Evolutionary conservation across 148 eudicot genomes (phyloP), one percentile per base, ranked within the genome.

Genomic region (Amaranthus hypochondriacus): DNA sequence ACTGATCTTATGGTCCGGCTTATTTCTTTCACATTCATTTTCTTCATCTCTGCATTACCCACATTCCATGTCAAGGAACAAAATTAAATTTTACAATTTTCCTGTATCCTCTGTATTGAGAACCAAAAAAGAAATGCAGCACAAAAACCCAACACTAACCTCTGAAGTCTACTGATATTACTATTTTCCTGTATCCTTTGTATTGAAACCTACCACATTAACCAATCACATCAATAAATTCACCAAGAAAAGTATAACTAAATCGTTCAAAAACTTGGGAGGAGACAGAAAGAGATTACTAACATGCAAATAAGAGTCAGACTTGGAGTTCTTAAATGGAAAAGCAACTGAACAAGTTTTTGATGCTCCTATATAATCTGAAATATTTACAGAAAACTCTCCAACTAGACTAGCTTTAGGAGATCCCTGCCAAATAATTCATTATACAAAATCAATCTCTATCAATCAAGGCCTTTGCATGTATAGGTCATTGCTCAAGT

Each of bases 371-470:
- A 83, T 86, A 82, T 88, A 91, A 75, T 80, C 87, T 5, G 95
- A 85, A 62, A 93, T 82, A 83, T 93, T 95, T 69, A 93, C 78
- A 48, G 92, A 89, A 81, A 86, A 91, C 82, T 93, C 98, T 78
- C 98, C 98, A 71, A 91, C 78, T 48, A 88, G 62, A 81, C 91
- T 81, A 74, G 83, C 70, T 79, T 86, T 90, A 9, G 89, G 81
- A 48, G 89, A 87, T 66, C 94, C 92, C 99, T 81, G 77, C 75
- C 42, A 15, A 10, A 39, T 75, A 60, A 67, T 21, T 48, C 68
- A 56, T 46, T 56, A 52, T 52, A 13, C 13, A 9, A 43, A 73
- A 39, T 53, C 39, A 28, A 28, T 28, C 39, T 28, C 39, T 28
- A 28, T 28, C 39, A 28, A 28, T 28, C 39, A 28, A 28, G 39